Conservation (phyloP, 2,329 filamentous ascomycete species). For the Colletotrichum orbiculare region DNA sequence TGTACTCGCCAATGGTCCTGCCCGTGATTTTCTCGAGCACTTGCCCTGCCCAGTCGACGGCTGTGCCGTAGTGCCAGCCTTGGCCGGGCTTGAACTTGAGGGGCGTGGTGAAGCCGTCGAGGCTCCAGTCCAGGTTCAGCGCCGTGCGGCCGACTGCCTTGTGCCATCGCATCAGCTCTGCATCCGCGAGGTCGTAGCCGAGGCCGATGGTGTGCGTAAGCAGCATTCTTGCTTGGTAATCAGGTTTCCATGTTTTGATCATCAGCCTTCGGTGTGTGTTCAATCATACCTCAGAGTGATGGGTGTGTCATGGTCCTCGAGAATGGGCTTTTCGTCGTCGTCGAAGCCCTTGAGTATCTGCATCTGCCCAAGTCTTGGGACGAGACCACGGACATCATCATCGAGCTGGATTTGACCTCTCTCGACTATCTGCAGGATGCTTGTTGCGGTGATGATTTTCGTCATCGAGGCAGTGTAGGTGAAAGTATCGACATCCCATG, state of each 20-base stretch:
- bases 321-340: slow-evolving; percentile 47
- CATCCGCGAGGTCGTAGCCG: slow-evolving; percentile 54
- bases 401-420: slow-evolving; percentile 48
- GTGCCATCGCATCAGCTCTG: slow-evolving; percentile 54
- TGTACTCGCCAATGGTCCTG: slow-evolving; percentile 49
- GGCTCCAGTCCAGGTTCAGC: slow-evolving; percentile 46
- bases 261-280: neutral
- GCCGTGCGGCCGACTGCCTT: slow-evolving; percentile 45
- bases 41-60: slow-evolving; percentile 59
- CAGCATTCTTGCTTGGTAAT: slow-evolving; percentile 46
- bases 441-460: slow-evolving; percentile 53
- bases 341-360: slow-evolving; percentile 53
- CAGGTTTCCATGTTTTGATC: neutral
- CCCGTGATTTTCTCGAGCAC: slow-evolving; percentile 54
- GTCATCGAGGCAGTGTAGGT: slow-evolving; percentile 55
- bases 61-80: slow-evolving; percentile 60
- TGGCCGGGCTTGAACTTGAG: slow-evolving; percentile 57
- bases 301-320: slow-evolving; percentile 49
- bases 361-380: slow-evolving; percentile 49
- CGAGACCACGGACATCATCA: slow-evolving; percentile 46
- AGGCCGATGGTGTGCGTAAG: slow-evolving; percentile 63
- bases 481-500: slow-evolving; percentile 48
- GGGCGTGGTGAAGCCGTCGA: slow-evolving; percentile 54
- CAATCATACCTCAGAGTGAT: slow-evolving; percentile 51
- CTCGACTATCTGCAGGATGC: slow-evolving; percentile 55